Evolutionary conservation across 352 stramenopile genomes (phyloP), one percentile per base, ranked within the genome.

Genomic region (Globisporangium lucens): DNA sequence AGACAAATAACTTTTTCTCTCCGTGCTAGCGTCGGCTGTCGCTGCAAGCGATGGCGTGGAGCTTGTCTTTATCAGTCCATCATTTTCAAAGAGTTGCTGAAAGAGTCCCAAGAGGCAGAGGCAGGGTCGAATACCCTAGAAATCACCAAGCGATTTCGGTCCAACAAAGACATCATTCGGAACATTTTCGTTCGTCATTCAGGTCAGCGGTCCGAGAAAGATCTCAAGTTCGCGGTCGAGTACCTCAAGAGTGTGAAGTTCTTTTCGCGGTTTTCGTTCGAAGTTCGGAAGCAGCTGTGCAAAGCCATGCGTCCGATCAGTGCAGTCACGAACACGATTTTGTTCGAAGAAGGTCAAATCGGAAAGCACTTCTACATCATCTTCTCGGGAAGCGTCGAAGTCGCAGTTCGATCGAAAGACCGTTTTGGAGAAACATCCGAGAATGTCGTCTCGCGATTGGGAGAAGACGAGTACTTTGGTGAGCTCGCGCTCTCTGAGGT

Each of bases 221-320:
- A 95, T 61, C 67, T 95, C 51, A 95, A 93, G 57, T 93, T 95
- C 46, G 82, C 87, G 1, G 85, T 95, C 15, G 85, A 93, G 66
- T 95, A 95, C 36, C 75, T 95, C 56, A 91, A 95, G 56, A 80
- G 87, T 46, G 87, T 95, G 75, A 95, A 95, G 58, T 95, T 95
- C 51, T 95, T 95, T 59, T 83, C 85, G 20, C 80, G 87, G 4
- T 95, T 95, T 61, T 91, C 83, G 1, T 93, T 95, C 60, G 87
- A 93, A 70, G 87, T 95, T 38, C 87, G 87, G 35, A 95, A 95
- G 53, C 82, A 93, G 53, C 67, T 95, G 8, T 95, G 87, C 70
- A 91, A 90, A 57, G 87, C 83, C 0, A 90, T 95, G 82, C 78
- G 79, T 13, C 79, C 93, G 35, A 82, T 95, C 65, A 90, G 75